phyloP scores from a whole-genome alignment of 164 flowering plant species.

The Kalanchoe fedtschenkoi region DNA sequence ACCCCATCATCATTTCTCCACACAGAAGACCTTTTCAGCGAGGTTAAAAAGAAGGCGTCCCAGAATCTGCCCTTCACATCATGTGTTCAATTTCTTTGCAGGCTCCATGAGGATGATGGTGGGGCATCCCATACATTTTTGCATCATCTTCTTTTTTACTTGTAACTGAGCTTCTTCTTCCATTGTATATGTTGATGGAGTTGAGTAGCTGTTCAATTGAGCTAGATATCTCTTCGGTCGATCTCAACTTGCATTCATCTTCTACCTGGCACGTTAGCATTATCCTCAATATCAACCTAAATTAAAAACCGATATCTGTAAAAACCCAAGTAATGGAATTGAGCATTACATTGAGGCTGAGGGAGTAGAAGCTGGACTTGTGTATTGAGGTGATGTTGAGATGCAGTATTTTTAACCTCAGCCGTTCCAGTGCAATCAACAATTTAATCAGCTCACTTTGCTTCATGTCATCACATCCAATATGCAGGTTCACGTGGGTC shows the following conservation, averaged over 20 bases:
- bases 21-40: neutral
- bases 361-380: neutral
- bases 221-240: neutral
- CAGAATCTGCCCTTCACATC: neutral
- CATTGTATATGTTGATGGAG: neutral
- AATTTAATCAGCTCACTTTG: constrained; percentile 2
- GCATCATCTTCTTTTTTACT: neutral
- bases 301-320: too few relatives aligned
- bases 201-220: constrained; percentile 1
- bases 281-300: too few relatives aligned
- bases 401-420: constrained; percentile 9
- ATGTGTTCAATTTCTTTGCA: neutral
- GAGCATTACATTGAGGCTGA: constrained; percentile 11
- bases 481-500: constrained; percentile 2
- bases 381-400: constrained; percentile 8
- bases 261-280: neutral
- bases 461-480: constrained; percentile 2
- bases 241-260: neutral
- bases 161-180: constrained; percentile 4
- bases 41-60: too few relatives aligned
- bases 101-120: neutral
- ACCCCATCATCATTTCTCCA: neutral
- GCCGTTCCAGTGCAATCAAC: neutral
- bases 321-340: too few relatives aligned
- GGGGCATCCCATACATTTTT: neutral